Conservation (phyloP, 2,329 filamentous ascomycete genomes). For the Beauveria varroae region DNA sequence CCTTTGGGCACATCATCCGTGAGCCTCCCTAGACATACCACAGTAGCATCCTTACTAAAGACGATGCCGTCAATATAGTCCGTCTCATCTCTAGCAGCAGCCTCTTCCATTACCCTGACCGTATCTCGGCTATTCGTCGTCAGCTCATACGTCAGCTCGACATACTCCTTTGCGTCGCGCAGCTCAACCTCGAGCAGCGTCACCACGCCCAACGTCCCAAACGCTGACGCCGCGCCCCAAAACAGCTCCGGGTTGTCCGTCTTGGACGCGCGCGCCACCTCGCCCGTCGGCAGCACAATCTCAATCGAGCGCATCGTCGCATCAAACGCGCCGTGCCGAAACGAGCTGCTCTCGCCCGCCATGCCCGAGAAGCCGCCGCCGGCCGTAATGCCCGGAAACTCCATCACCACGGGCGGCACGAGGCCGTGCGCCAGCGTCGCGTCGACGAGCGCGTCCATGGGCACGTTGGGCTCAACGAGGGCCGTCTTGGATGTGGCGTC, state of each 20-base stretch:
- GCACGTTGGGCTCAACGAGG: slow-evolving; percentile 62
- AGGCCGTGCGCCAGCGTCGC: slow-evolving; percentile 48
- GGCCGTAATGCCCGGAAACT: slow-evolving; percentile 65
- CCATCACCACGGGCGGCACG: slow-evolving; percentile 61
- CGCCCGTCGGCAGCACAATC: slow-evolving; percentile 56
- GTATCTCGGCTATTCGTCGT: slow-evolving; percentile 31
- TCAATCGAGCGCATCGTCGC: slow-evolving; percentile 54
- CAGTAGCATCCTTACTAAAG: slow-evolving; percentile 46
- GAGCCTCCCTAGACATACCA: slow-evolving; percentile 55
- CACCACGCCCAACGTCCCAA: slow-evolving; percentile 60
- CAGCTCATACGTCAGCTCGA: slow-evolving; percentile 51
- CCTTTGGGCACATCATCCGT: slow-evolving; percentile 36
- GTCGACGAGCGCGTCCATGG: slow-evolving; percentile 57
- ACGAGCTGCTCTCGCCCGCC: slow-evolving; percentile 61
- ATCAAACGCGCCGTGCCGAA: slow-evolving; percentile 60
- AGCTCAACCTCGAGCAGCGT: slow-evolving; percentile 56
- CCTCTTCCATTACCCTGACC: slow-evolving; percentile 36
- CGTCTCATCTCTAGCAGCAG: slow-evolving; percentile 29
- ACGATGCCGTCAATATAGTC: slow-evolving; percentile 66
- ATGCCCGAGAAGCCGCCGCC: slow-evolving; percentile 62
- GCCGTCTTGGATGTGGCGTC: slow-evolving; percentile 46
- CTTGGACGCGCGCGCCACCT: slow-evolving; percentile 46
- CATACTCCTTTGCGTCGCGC: slow-evolving; percentile 44
- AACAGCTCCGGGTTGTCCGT: slow-evolving; percentile 52
- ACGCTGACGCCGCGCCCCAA: slow-evolving; percentile 55